Evolutionary conservation across 1,284 basidiomycete genomes (phyloP), one percentile per base, ranked within the genome.

Genomic region (Ceratobasidium sp.): DNA sequence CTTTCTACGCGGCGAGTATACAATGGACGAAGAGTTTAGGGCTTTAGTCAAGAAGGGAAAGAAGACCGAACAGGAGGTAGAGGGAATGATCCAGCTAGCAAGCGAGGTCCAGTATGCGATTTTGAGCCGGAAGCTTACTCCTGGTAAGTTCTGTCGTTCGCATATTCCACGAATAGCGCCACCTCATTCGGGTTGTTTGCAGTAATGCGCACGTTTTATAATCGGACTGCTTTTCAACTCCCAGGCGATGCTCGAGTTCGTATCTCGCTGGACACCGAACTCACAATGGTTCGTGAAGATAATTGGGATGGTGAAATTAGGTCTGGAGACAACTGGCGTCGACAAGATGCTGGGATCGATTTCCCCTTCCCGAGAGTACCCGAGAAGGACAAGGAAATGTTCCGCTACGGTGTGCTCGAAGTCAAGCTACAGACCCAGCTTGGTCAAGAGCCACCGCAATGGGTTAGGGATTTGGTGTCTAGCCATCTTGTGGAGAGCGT

Each of bases 151-250:
- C 76, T 86, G 81, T 1, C 9, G 34, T 0, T 30, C 14, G 18
- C 43, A 45, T 45, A 45, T 10, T 9, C 18, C 12, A 45, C 23
- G 8, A 23, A 39, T 28, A 26, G 16, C 16, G 18, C 21, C 16
- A 14, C 50, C 23, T 48, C 46, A 50, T 10, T 59, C 53, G 26
- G 55, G 48, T 21, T 64, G 23, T 53, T 34, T 28, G 62, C 78
- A 90, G 97, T 98, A 50, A 92, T 98, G 92, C 88, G 97, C 39
- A 95, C 96, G n/a, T 99, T 98, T 84, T 99, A 99, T 85, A 98
- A 98, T 80, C 92, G 97, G 64, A 99, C 97, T 8, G 97, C 97
- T 0, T 99, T 99, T 86, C 97, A 99, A 82, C 88, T 99, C 28
- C 97, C 97, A 9, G 97, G 97, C 23, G 97, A 99, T 79, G 97